Evolutionary conservation across 306 rosid species (phyloP), one percentile per base, ranked within the genome.

Genomic region (Malus sieversii): DNA sequence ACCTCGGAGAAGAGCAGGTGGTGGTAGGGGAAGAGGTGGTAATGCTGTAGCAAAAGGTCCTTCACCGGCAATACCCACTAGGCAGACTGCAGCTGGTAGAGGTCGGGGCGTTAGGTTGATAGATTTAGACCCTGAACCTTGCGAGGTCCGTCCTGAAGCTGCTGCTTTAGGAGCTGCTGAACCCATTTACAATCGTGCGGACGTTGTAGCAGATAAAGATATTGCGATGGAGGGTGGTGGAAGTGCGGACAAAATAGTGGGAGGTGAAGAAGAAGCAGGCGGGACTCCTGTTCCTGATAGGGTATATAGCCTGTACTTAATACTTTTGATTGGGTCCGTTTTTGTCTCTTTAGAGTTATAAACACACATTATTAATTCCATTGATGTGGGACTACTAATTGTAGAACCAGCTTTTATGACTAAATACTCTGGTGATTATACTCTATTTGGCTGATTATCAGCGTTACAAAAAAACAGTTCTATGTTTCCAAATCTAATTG

Each of bases 51-150:
- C 89, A 55, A 89, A 93, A 86, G 91, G 92, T 80, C 89, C 90
- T 74, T 83, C 91, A 75, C 86, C 86, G 78, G 96, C 90, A 52
- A 88, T 90, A 85, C 92, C 88, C 64, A 79, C 96, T 45, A 93
- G 97, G 86, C 91, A 88, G 78, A 88, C 91, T 67, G 88, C 97
- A 81, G 89, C 96, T 76, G 91, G 93, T 85, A 86, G 97, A 87
- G 98, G 98, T 85, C 96, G 96, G n/a, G 97, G 93, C 72, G 85
- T 88, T 70, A 89, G 92, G 84, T 80, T 91, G 85, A 80, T 88
- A 64, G 96, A 89, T 77, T 84, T 93, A 78, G 93, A 92, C 70
- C 91, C 96, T 63, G 91, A 92, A 84, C 97, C 91, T 63, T 87
- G 92, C 63, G 88, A 86, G 68, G 84, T 80, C 60, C 87, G 81